Evolutionary conservation across 1,284 basidiomycete species (phyloP).

Genomic region (Lentinula novae-zelandiae): DNA sequence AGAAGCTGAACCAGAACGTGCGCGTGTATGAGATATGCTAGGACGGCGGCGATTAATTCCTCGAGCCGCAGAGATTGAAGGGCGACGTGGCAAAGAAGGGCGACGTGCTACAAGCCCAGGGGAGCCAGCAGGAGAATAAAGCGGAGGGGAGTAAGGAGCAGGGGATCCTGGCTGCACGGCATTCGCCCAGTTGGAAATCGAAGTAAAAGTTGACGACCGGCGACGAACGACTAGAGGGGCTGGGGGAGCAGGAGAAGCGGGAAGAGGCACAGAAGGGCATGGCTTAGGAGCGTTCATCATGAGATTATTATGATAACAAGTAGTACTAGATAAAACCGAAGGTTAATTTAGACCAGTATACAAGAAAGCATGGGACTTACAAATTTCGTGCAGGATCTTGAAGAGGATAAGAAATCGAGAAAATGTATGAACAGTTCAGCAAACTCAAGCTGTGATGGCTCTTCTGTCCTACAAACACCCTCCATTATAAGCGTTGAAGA

Average conservation of each 20-base stretch:
- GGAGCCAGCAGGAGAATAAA: constrained; percentile 21
- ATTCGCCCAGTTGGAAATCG: constrained; percentile 53
- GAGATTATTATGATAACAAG: neutral
- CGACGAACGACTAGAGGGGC: constrained; percentile 16
- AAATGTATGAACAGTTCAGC: constrained; percentile 4
- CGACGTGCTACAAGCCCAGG: neutral
- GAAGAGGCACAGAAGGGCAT: neutral
- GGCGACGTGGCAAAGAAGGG: neutral
- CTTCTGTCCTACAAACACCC: neutral
- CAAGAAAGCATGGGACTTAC: neutral
- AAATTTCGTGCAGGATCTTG: neutral
- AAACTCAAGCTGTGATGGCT: neutral
- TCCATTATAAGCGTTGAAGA: neutral
- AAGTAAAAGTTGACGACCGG: constrained; percentile 33
- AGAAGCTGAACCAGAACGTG: constrained; percentile 33
- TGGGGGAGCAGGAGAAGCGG: neutral
- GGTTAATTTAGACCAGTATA: neutral
- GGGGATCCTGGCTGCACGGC: constrained; percentile 68
- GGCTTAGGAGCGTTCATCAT: constrained; percentile 8
- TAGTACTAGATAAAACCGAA: neutral
- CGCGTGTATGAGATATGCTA: constrained; percentile 28
- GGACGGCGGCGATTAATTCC: constrained; percentile 26
- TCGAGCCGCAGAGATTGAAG: constrained; percentile 2
- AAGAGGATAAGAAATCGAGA: neutral
- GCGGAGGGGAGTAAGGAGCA: constrained; percentile 40